Conservation (phyloP, 208 protist genomes). For the Leishmania turanica region DNA sequence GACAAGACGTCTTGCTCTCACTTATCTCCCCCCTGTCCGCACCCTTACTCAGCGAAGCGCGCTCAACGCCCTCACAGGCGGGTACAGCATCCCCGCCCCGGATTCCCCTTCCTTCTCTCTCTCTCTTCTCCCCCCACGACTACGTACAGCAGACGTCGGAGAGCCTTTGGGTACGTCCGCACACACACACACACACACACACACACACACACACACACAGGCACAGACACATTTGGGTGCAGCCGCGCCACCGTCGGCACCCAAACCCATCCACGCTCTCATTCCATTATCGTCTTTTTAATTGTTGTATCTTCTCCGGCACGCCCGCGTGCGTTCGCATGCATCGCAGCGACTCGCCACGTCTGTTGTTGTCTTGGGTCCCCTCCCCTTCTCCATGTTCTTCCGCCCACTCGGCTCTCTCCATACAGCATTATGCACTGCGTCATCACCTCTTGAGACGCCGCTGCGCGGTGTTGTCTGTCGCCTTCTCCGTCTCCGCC, state of each 20-base stretch:
- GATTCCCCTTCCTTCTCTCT: not conserved
- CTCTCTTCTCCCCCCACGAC: not conserved
- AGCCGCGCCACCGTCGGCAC: not conserved
- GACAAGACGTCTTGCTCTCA: not conserved
- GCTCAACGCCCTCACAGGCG: not conserved
- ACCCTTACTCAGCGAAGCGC: not conserved
- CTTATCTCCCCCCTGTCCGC: not conserved
- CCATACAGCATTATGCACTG: not conserved
- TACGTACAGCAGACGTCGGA: not conserved
- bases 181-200: too few relatives aligned
- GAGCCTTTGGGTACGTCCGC: too few relatives aligned
- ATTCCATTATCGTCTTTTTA: not conserved
- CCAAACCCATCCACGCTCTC: not conserved
- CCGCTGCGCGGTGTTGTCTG: not conserved
- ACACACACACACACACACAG: not conserved
- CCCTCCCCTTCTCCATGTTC: not conserved
- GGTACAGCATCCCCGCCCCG: not conserved
- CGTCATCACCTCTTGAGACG: not conserved
- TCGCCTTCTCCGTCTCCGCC: not conserved
- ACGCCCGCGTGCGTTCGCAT: not conserved
- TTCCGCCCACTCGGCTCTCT: not conserved
- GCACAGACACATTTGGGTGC: not conserved
- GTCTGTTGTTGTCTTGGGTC: not conserved
- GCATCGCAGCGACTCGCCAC: conserved; percentile 1
- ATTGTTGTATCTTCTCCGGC: not conserved